A percentile compares a stretch with the other conserved stretches of the same genome.
Conservation (phyloP, 371 early-diverging fungal species). For the Mycotypha africana region DNA sequence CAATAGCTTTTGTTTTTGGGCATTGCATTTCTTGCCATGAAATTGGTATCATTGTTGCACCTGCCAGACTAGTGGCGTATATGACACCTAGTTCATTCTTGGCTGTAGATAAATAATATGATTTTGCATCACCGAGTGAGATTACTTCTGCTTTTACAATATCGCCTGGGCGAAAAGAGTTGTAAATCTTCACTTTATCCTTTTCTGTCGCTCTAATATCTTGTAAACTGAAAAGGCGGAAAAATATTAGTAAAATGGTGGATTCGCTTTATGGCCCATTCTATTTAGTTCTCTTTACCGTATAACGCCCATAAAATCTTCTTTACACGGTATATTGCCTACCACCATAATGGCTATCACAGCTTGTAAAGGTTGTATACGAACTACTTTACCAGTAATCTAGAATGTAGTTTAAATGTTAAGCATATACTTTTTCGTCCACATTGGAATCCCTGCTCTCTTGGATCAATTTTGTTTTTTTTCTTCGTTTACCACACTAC, state of each 20-base stretch:
- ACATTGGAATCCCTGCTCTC: too few relatives aligned
- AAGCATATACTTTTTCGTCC: background rate
- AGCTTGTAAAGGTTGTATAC: slow-evolving; percentile 82
- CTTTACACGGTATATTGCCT: slow-evolving; percentile 74
- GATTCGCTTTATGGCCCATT: too few relatives aligned
- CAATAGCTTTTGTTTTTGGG: slow-evolving; percentile 81
- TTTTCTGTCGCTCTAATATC: slow-evolving; percentile 93
- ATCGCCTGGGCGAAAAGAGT: slow-evolving; percentile 94
- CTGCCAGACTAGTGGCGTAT: slow-evolving; percentile 84
- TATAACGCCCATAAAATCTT: slow-evolving; percentile 91
- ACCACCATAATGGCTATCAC: slow-evolving; percentile 89
- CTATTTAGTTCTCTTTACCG: slow-evolving; percentile 38
- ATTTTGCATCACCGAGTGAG: slow-evolving; percentile 89
- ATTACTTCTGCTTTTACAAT: slow-evolving; percentile 83
- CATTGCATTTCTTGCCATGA: slow-evolving; percentile 98
- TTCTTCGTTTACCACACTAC: slow-evolving; percentile 64
- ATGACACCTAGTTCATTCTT: slow-evolving; percentile 93
- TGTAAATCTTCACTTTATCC: slow-evolving; percentile 89
- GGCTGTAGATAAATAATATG: slow-evolving; percentile 89
- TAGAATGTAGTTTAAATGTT: slow-evolving; percentile 2
- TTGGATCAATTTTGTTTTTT: too few relatives aligned
- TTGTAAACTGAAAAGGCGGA: slow-evolving; percentile 54
- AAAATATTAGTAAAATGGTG: too few relatives aligned
- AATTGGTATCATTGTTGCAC: slow-evolving; percentile 90
- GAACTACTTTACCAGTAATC: slow-evolving; percentile 79